These are phyloP conservation scores for Macrolepiota albuminosa DNA, from an alignment of 768 basidiomycete species.

Conservation along the genomic window DNA sequence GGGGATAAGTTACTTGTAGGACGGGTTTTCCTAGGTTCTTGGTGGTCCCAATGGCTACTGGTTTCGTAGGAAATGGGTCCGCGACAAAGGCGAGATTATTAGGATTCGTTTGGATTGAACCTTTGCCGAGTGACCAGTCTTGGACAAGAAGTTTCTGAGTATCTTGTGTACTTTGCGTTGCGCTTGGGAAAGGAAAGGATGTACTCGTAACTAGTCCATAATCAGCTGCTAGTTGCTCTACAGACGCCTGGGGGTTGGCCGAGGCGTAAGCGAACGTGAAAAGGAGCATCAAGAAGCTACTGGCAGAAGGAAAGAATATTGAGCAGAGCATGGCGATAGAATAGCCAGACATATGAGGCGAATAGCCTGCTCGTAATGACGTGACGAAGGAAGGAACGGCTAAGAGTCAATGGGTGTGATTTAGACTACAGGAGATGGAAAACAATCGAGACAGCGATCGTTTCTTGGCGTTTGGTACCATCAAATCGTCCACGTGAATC, in stretches of 20 bases:
- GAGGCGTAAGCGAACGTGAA: slow-evolving; percentile 9
- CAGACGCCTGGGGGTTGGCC: slow-evolving; percentile 26
- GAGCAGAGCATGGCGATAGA: slow-evolving; percentile 8
- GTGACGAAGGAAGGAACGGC: background rate
- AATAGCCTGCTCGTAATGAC: background rate
- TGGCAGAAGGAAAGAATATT: slow-evolving; percentile 10
- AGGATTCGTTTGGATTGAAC: slow-evolving; percentile 53
- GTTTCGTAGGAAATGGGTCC: slow-evolving; percentile 59
- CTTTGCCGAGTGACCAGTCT: slow-evolving; percentile 59
- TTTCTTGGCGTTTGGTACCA: background rate
- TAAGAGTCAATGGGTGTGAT: background rate
- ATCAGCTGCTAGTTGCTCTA: slow-evolving; percentile 39
- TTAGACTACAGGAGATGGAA: too few relatives aligned
- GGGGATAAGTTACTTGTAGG: slow-evolving; percentile 61
- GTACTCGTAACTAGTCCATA: slow-evolving; percentile 60
- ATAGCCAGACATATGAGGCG: background rate
- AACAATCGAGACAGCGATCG: background rate
- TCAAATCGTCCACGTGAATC: background rate
- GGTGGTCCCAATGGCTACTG: slow-evolving; percentile 26
- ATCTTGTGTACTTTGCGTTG: slow-evolving; percentile 47
- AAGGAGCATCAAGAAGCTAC: slow-evolving; percentile 14
- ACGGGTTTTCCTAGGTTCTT: slow-evolving; percentile 35
- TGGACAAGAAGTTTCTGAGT: slow-evolving; percentile 47
- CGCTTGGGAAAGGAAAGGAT: slow-evolving; percentile 59
- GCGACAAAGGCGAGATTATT: slow-evolving; percentile 57